Base-by-base conservation (phyloP, 2,329 filamentous ascomycete genomes). In the Ophiocordyceps australis region DNA sequence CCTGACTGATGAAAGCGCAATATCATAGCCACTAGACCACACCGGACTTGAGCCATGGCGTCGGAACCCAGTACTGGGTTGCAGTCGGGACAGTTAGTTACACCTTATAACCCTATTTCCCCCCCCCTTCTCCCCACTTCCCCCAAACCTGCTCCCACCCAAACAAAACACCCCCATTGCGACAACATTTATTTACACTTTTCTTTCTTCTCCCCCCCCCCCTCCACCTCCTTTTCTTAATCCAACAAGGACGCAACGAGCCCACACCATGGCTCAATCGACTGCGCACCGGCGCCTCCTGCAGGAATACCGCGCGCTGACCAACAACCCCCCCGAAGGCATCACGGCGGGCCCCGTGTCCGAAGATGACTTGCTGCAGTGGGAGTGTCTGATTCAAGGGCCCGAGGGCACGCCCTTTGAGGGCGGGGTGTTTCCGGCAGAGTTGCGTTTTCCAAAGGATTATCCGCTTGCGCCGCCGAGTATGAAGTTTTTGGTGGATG, bases 401-500 rank as follows among this genome's bases (percentile, higher is more conserved):
- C 89, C 89, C 9, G 85, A 93, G 45, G 89, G 78, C 34, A 98
- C 89, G 2, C 89, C 89, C 1, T 98, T 92, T 41, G 86, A 92
- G 58, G 86, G 85, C 31, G 89, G 89, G 27, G 72, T 98, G 31
- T 98, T 95, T 49, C 82, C 85, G 22, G 89, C 89, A 15, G 83
- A 93, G 53, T 69, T 98, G 40, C 83, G 76, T 43, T 98, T 98
- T 44, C 86, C 89, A 5, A 80, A 79, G 46, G 89, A 98, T 52
- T 98, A 98, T 45, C 89, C 89, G n/a, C 68, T 95, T 5, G 79
- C 85, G 38, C 89, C 89, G 33, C 89, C 89, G 7, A 83, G 78
- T 21, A 95, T 98, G 86, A 82, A 78, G 50, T 98, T 98, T 51
- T 60, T 91, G 27, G 80, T 80, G 28, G 82, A 91, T 42, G 74